Evolutionary conservation across 2,329 filamentous ascomycete genomes (phyloP).

Genomic region (Leptographium radiaticola): DNA sequence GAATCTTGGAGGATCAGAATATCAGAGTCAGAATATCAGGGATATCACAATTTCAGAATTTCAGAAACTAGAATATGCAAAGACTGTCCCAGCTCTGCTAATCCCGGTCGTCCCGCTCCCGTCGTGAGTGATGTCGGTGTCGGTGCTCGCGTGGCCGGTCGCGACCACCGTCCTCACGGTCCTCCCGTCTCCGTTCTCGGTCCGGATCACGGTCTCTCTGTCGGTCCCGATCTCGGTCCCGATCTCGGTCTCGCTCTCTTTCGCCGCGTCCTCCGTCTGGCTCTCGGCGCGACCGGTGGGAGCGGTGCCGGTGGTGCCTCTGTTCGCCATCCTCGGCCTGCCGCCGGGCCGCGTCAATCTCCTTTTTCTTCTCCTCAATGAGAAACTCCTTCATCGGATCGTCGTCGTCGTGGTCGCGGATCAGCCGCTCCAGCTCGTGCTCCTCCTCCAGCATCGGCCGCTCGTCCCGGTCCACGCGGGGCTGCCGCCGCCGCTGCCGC

Average conservation of each 20-base stretch:
- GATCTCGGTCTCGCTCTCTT: conserved; percentile 7
- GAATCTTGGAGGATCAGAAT: too few relatives aligned
- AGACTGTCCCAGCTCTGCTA: not conserved
- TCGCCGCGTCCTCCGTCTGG: conserved; percentile 3
- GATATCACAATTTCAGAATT: too few relatives aligned
- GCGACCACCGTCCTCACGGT: not conserved
- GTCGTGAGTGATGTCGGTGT: not conserved
- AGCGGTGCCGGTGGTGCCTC: conserved; percentile 22
- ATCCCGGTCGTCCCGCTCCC: not conserved
- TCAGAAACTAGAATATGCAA: too few relatives aligned
- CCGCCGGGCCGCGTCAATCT: conserved; percentile 59
- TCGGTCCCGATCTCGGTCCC: not conserved
- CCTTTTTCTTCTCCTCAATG: conserved; percentile 82
- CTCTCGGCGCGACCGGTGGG: not conserved
- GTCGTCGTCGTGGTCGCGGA: conserved; percentile 78
- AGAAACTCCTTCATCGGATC: conserved; percentile 95
- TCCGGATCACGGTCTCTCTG: not conserved
- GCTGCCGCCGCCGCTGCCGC: conserved; percentile 19
- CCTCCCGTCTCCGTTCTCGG: not conserved
- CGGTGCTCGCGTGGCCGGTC: not conserved
- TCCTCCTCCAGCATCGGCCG: conserved; percentile 69
- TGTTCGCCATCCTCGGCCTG: conserved; percentile 37
- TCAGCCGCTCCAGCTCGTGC: conserved; percentile 59
- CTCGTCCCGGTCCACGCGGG: conserved; percentile 16
- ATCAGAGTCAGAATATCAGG: not conserved